These are phyloP conservation scores for Ophiostoma ips DNA, from an alignment of 2,329 filamentous ascomycete species.

Conservation along the genomic window DNA sequence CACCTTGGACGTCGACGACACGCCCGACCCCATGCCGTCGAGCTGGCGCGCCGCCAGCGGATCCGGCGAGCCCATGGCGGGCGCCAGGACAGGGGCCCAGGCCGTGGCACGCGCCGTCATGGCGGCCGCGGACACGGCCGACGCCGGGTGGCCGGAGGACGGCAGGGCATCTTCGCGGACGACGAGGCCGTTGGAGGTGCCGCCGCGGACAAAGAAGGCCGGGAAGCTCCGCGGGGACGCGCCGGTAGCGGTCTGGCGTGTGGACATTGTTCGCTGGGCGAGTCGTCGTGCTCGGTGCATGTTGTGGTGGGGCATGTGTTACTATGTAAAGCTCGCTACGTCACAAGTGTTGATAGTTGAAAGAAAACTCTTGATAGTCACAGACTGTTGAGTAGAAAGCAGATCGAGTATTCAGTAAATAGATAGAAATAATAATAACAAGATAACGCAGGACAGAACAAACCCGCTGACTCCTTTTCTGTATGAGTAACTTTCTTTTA, in stretches of 20 bases:
- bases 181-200: conserved; percentile 20
- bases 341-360: too few species aligned
- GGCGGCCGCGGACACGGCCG: background rate
- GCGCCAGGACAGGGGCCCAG: conserved; percentile 16
- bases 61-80: conserved; percentile 51
- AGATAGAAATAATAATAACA: background rate
- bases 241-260: background rate
- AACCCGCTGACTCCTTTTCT: background rate
- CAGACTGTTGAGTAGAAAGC: too few species aligned
- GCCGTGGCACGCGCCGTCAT: conserved; percentile 6
- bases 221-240: conserved; percentile 14
- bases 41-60: conserved; percentile 51
- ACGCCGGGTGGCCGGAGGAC: background rate
- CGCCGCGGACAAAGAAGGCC: conserved; percentile 20
- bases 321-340: too few species aligned
- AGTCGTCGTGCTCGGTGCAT: background rate
- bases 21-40: conserved; percentile 55
- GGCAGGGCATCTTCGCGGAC: conserved; percentile 15
- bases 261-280: background rate
- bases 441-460: background rate
- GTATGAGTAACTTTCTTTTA: background rate
- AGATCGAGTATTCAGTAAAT: too few species aligned
- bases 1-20: conserved; percentile 57
- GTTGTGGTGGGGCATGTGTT: too few species aligned
- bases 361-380: too few species aligned